phyloP scores from a whole-genome alignment of 164 flowering plant species.

The Litsea cubeba region DNA sequence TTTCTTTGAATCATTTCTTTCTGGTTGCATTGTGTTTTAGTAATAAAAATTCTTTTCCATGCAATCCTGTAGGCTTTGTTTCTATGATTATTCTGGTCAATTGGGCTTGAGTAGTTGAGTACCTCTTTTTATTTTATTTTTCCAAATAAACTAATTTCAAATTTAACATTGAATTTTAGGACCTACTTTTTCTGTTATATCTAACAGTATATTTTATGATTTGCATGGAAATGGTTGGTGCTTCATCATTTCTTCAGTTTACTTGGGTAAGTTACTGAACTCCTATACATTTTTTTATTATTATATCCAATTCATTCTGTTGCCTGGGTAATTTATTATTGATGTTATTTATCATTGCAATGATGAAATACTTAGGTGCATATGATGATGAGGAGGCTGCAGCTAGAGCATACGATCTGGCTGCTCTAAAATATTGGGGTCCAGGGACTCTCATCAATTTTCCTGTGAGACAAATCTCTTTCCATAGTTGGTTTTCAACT shows the following conservation, averaged over 20 bases:
- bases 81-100: slow-evolving; percentile 2
- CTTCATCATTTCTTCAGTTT: slow-evolving; percentile 44
- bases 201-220: slow-evolving; percentile 17
- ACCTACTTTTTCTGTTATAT: not conserved
- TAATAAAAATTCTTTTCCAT: not conserved
- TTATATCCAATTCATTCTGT: not conserved
- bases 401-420: slow-evolving; percentile 99
- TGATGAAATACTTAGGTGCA: slow-evolving; percentile 52
- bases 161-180: not conserved
- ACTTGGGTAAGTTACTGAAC: slow-evolving; percentile 58
- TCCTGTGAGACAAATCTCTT: slow-evolving; percentile 61
- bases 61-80: not conserved
- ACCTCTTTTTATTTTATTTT: not conserved
- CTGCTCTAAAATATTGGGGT: slow-evolving; percentile 98
- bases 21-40: not conserved
- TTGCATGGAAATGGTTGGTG: slow-evolving; percentile 32
- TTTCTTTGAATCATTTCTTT: not conserved
- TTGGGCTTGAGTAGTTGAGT: not conserved
- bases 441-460: slow-evolving; percentile 98
- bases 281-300: not conserved
- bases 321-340: not conserved
- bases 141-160: too few relatives aligned
- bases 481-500: not conserved
- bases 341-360: slow-evolving; percentile 3
- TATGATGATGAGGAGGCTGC: slow-evolving; percentile 99